A percentile compares a stretch with the other conserved stretches of the same genome.
Evolutionary conservation across 208 protist genomes (phyloP).

Genomic region (Leptomonas pyrrhocoris): DNA sequence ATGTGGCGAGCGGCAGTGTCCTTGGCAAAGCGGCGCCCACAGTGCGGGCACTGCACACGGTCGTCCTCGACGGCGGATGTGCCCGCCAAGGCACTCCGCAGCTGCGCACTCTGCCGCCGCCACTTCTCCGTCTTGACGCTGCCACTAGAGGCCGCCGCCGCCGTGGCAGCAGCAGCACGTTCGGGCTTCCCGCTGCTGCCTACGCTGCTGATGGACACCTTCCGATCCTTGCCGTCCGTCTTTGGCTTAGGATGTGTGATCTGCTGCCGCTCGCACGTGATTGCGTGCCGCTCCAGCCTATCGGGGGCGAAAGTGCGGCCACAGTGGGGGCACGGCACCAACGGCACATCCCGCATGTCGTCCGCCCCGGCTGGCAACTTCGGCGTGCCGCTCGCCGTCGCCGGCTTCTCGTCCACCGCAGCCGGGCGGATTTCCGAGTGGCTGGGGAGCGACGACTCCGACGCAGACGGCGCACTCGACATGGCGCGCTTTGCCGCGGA

Average conservation of each 20-base stretch:
- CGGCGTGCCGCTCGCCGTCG: conserved; percentile 30
- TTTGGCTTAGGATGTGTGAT: conserved; percentile 14
- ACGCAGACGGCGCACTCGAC: conserved; percentile 6
- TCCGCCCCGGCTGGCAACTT: conserved; percentile 13
- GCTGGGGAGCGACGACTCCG: background rate
- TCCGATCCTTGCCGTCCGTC: conserved; percentile 15
- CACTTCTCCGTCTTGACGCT: conserved; percentile 30
- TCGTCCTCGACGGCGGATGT: conserved; percentile 39
- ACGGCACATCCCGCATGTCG: conserved; percentile 34
- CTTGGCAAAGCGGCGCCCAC: conserved; percentile 49
- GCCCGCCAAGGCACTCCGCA: conserved; percentile 38
- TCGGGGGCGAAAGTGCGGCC: conserved; percentile 68
- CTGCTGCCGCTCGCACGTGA: conserved; percentile 44
- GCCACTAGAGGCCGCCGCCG: background rate
- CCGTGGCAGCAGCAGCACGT: background rate
- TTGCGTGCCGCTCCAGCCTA: conserved; percentile 59
- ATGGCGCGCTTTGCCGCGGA: conserved; percentile 32
- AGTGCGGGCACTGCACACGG: conserved; percentile 51
- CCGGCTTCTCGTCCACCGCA: conserved; percentile 24
- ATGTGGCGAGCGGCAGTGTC: conserved; percentile 51
- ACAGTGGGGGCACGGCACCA: conserved; percentile 76
- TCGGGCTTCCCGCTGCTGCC: background rate
- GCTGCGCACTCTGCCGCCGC: conserved; percentile 48
- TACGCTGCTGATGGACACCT: background rate
- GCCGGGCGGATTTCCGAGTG: background rate